phyloP scores from a whole-genome alignment of 345 rosid genomes.

The Eucalyptus brandiana region DNA sequence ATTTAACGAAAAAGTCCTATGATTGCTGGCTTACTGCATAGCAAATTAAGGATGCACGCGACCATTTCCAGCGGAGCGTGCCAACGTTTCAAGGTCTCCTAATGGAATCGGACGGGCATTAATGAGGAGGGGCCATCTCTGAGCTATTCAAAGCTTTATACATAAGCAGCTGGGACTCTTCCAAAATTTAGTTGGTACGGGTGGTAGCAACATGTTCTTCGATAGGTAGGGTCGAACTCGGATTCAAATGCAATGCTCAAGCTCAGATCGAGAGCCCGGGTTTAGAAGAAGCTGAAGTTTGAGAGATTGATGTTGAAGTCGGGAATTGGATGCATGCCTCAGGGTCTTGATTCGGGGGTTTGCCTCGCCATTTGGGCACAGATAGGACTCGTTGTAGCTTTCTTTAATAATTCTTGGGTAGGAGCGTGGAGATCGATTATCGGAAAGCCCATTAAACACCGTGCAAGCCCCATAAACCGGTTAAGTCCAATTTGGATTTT shows the following conservation, averaged over 20 bases:
- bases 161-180: background rate
- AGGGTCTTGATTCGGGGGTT: background rate
- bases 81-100: background rate
- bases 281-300: background rate
- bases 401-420: background rate
- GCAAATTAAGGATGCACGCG: background rate
- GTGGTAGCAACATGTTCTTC: background rate
- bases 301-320: background rate
- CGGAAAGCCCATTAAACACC: background rate
- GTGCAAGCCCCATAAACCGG: accelerated
- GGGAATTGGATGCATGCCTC: background rate
- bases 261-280: background rate
- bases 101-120: background rate
- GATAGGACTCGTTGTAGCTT: background rate
- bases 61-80: background rate
- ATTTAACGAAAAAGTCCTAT: background rate
- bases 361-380: background rate
- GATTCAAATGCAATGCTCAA: background rate
- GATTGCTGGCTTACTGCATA: background rate
- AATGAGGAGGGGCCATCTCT: background rate
- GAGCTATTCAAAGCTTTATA: background rate
- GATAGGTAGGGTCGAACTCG: background rate
- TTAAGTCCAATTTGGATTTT: background rate
- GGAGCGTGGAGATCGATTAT: background rate
- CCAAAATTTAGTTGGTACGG: background rate